phyloP scores from a whole-genome alignment of 164 flowering plant species.

The Tetracentron sinense region DNA sequence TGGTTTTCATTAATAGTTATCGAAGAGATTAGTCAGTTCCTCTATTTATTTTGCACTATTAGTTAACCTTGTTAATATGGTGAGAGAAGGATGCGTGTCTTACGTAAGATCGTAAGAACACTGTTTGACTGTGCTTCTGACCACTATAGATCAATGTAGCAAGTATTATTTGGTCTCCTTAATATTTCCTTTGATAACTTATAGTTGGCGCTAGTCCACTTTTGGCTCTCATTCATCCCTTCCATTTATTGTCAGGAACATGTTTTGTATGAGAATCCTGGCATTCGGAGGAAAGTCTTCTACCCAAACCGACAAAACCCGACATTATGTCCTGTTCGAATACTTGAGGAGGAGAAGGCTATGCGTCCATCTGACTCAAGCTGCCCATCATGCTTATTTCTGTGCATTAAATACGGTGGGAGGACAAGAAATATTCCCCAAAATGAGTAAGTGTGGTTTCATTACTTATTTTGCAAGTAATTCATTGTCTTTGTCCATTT shows the following conservation, averaged over 20 bases:
- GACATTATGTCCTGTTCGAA: conserved; percentile 51
- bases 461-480: not conserved
- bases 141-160: no score
- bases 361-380: conserved; percentile 53
- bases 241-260: conserved; percentile 38
- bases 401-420: conserved; percentile 66
- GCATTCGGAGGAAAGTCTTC: conserved; percentile 46
- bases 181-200: not conserved
- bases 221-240: not conserved
- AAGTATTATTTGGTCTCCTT: not conserved
- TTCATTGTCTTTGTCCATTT: not conserved
- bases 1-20: not conserved
- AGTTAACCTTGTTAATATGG: not conserved
- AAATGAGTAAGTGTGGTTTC: conserved; percentile 38
- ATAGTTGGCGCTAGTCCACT: not conserved
- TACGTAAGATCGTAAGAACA: no score
- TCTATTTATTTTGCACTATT: not conserved
- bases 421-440: conserved; percentile 62
- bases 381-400: conserved; percentile 58
- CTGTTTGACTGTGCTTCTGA: not conserved
- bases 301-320: conserved; percentile 48
- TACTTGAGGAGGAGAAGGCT: conserved; percentile 56
- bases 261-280: conserved; percentile 54
- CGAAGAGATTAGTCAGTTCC: not conserved
- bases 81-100: no score